Base-by-base conservation (phyloP, 352 stramenopile genomes). In the Phytopythium litorale region DNA sequence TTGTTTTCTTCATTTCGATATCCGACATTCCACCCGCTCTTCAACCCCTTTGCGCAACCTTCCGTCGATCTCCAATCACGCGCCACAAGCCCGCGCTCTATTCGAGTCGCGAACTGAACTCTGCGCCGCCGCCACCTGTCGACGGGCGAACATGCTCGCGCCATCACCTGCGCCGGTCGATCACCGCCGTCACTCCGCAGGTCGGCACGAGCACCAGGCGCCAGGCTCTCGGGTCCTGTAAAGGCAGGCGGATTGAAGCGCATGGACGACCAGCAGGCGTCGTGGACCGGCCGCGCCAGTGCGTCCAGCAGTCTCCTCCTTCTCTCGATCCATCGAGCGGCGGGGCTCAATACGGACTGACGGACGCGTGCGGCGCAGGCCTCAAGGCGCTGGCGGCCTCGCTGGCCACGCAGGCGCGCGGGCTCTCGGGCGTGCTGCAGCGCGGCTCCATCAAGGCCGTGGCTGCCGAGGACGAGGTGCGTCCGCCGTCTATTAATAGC, bases 361-460 rank as follows among this genome's bases (percentile, higher is more conserved):
- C 35, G 3, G 33, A 13, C 23, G 38, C 6, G 16, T 45, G 38
- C 16, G 32, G 19, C 18, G 32, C 33, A 63, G 58, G 42, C 46
- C n/a, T 63, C 30, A 63, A 50, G 32, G 18, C 58, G 46, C 43
- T 63, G 21, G 58, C 45, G 46, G 42, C 21, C 8, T 35, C 57
- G 28, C 57, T 63, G 32, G 43, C 57, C 19, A 56, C 45, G 45
- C 49, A 48, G 32, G 55, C 56, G 38, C 42, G 40, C 42, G 42
- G 38, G 18, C 23, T 56, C 46, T 63, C 49, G 16, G 37, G 46
- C 21, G 33, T 18, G 46, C 33, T 63, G 33, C 32, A 52, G 15
- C 55, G 58, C 35, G 32, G 45, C 19, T 63, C 58, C 9, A 50
- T 19, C 35, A 56, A 55, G 58, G 13, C 28, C n/a, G 35, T 54